Evolutionary conservation across 495 filamentous ascomycete species (phyloP).

Genomic region (Xylaria telfairii): DNA sequence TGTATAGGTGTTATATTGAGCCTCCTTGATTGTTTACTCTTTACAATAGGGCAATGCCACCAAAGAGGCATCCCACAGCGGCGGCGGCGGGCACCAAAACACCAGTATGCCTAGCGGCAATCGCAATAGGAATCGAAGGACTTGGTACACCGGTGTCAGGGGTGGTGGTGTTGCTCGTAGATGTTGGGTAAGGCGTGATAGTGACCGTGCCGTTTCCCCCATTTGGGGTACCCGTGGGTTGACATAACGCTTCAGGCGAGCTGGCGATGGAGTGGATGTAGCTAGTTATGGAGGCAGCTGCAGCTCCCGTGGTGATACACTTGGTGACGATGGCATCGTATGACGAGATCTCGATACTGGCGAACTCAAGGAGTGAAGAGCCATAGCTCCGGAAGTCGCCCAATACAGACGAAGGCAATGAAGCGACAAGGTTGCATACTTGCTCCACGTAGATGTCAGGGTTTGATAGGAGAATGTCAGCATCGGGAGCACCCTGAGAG

Average conservation of each 20-base stretch:
- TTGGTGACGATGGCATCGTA: conserved; percentile 14
- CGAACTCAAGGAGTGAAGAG: background rate
- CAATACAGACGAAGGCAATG: background rate
- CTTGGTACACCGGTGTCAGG: background rate
- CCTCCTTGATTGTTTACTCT: background rate
- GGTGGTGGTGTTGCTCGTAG: conserved; percentile 9
- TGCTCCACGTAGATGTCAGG: background rate
- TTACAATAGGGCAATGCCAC: conserved; percentile 11
- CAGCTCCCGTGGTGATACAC: conserved; percentile 4
- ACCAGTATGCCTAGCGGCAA: conserved; percentile 7
- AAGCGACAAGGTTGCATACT: background rate
- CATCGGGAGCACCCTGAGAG: background rate
- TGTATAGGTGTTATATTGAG: background rate
- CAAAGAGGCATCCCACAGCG: background rate
- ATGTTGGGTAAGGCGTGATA: conserved; percentile 2
- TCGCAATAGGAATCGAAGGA: background rate
- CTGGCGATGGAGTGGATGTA: conserved; percentile 15
- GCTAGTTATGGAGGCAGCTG: conserved; percentile 10
- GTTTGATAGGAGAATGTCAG: background rate
- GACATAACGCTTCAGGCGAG: background rate
- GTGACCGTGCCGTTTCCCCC: background rate
- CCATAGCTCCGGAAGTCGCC: background rate
- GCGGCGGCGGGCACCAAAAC: background rate
- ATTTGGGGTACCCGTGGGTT: background rate
- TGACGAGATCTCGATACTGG: background rate